phyloP scores from a whole-genome alignment of 2,329 filamentous ascomycete genomes.

The Sporothrix mexicana region DNA sequence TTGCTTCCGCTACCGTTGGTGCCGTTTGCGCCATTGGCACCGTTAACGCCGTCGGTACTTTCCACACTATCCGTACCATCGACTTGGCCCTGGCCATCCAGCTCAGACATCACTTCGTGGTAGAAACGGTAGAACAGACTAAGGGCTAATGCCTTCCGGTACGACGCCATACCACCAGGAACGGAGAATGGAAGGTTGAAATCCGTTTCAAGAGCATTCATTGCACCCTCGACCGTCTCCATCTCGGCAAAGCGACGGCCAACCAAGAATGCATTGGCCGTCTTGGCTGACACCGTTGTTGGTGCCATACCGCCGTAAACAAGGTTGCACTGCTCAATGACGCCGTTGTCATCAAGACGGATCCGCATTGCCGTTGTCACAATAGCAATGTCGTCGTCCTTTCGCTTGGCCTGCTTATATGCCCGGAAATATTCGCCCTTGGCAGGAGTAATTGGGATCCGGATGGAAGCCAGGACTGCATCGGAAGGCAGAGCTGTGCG shows the following conservation, averaged over 20 bases:
- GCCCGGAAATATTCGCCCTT: slow-evolving; percentile 84
- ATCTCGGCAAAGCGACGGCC: slow-evolving; percentile 82
- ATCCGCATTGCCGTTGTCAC: slow-evolving; percentile 87
- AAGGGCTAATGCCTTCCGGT: slow-evolving; percentile 85
- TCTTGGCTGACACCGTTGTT: slow-evolving; percentile 84
- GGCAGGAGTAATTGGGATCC: slow-evolving; percentile 76
- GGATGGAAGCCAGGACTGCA: slow-evolving; percentile 83
- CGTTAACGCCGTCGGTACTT: slow-evolving; percentile 38
- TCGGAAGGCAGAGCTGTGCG: slow-evolving; percentile 80
- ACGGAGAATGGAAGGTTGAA: slow-evolving; percentile 90
- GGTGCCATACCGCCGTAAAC: slow-evolving; percentile 97
- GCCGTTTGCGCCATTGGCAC: background rate
- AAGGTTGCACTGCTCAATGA: slow-evolving; percentile 76
- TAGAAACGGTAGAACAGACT: slow-evolving; percentile 98
- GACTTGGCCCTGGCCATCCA: slow-evolving; percentile 49
- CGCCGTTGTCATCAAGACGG: slow-evolving; percentile 67
- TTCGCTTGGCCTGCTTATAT: slow-evolving; percentile 96
- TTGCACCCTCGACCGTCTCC: slow-evolving; percentile 83
- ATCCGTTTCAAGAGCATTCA: slow-evolving; percentile 86
- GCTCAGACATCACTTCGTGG: slow-evolving; percentile 76
- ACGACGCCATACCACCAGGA: slow-evolving; percentile 96
- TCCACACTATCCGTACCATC: slow-evolving; percentile 32
- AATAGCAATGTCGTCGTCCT: slow-evolving; percentile 98
- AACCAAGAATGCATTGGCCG: slow-evolving; percentile 72
- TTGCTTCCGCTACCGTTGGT: background rate